phyloP scores from a whole-genome alignment of 306 rosid species.

The Cicer bijugum region DNA sequence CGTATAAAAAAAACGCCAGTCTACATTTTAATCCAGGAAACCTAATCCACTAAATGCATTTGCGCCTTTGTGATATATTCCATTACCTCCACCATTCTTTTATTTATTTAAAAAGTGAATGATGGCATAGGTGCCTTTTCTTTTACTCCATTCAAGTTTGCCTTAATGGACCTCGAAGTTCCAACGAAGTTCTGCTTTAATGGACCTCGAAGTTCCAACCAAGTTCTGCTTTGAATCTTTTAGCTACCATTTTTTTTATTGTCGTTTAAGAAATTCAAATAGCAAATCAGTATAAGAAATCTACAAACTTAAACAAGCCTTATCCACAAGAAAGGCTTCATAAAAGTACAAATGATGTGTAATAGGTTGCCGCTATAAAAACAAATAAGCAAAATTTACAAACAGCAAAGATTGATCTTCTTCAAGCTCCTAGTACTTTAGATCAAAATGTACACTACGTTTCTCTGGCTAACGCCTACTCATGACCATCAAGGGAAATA shows the following conservation, averaged over 20 bases:
- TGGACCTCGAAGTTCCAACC: constrained; percentile 42
- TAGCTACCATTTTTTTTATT: neutral
- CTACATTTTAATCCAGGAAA: constrained; percentile 31
- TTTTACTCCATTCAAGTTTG: constrained; percentile 39
- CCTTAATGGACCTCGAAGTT: constrained; percentile 44
- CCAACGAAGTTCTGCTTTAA: constrained; percentile 39
- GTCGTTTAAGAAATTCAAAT: constrained; percentile 33
- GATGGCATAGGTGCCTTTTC: constrained; percentile 35
- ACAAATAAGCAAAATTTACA: neutral
- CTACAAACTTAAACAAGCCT: constrained; percentile 34
- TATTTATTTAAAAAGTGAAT: constrained; percentile 4
- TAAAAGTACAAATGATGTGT: neutral
- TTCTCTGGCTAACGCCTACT: constrained; percentile 2
- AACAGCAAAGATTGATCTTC: neutral
- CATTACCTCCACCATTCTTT: constrained; percentile 31
- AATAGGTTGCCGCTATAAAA: neutral
- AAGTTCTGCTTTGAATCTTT: constrained; percentile 34
- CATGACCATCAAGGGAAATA: neutral
- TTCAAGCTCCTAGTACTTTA: neutral
- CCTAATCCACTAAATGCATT: constrained; percentile 46
- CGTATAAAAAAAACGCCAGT: constrained; percentile 25
- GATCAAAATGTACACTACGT: neutral
- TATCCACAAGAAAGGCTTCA: constrained; percentile 25
- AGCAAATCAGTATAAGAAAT: neutral
- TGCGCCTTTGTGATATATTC: constrained; percentile 31